Evolutionary conservation across 116 monocot species (phyloP).

Genomic region (Zostera marina): DNA sequence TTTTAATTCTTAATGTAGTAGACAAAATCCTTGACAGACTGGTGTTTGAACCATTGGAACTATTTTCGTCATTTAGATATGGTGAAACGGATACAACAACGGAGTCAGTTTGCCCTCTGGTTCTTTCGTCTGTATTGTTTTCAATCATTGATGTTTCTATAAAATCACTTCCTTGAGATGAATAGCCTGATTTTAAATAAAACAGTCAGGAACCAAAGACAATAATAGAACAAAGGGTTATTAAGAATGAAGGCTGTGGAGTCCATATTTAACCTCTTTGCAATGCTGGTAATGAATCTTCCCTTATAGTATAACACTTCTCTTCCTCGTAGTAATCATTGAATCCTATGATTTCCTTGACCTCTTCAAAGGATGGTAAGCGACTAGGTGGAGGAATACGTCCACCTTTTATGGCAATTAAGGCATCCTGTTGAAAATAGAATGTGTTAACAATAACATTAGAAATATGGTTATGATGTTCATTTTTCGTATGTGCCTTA

Average conservation of each 20-base stretch:
- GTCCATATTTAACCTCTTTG: slow-evolving; percentile 13
- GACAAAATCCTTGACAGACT: slow-evolving; percentile 51
- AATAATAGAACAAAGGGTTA: neutral
- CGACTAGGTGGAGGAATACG: slow-evolving; percentile 69
- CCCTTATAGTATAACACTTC: slow-evolving; percentile 28
- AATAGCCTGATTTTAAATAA: slow-evolving; percentile 18
- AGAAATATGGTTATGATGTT: too few species aligned
- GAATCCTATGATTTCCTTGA: slow-evolving; percentile 77
- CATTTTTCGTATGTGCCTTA: too few species aligned
- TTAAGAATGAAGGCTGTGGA: neutral
- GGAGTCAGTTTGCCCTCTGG: slow-evolving; percentile 24
- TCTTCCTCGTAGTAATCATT: slow-evolving; percentile 90
- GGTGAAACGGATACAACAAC: slow-evolving; percentile 66
- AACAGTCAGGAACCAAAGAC: neutral
- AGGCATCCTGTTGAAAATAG: slow-evolving; percentile 52
- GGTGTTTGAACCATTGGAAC: slow-evolving; percentile 24
- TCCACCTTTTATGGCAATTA: slow-evolving; percentile 72
- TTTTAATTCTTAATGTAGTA: slow-evolving; percentile 61
- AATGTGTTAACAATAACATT: too few species aligned
- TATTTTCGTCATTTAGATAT: slow-evolving; percentile 20
- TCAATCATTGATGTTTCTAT: slow-evolving; percentile 3
- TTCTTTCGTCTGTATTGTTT: slow-evolving; percentile 11
- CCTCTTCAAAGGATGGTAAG: slow-evolving; percentile 85
- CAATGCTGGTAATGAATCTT: slow-evolving; percentile 13
- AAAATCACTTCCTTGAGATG: slow-evolving; percentile 12